phyloP scores from a whole-genome alignment of 345 rosid species.

The Citrus medica region DNA sequence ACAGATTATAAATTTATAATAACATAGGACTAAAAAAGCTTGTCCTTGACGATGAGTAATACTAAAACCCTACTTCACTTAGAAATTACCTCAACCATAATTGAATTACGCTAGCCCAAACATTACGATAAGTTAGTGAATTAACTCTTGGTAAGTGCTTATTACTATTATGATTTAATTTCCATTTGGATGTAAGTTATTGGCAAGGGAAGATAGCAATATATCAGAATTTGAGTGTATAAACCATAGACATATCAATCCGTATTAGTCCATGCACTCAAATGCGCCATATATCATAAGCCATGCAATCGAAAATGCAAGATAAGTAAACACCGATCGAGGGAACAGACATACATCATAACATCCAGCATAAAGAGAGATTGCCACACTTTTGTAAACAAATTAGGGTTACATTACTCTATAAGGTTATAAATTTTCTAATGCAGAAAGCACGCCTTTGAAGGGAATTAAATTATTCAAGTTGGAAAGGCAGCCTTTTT shows the following conservation, averaged over 20 bases:
- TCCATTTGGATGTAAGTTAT: too few relatives aligned
- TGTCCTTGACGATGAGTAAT: background rate
- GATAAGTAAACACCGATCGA: background rate
- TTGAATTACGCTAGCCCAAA: background rate
- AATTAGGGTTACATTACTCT: background rate
- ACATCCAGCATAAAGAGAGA: too few relatives aligned
- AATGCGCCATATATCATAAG: too few relatives aligned
- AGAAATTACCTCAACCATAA: background rate
- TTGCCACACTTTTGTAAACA: background rate
- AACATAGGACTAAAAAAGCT: conserved; percentile 3
- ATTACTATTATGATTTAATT: too few relatives aligned
- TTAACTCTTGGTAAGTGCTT: background rate
- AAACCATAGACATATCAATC: too few relatives aligned
- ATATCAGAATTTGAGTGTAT: too few relatives aligned
- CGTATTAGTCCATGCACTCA: too few relatives aligned
- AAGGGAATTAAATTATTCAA: background rate
- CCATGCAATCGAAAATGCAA: background rate
- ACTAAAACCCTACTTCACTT: background rate
- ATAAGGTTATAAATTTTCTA: background rate
- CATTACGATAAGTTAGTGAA: background rate
- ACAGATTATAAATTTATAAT: background rate
- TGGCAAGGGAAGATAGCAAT: too few relatives aligned
- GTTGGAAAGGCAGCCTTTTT: background rate
- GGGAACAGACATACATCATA: background rate
- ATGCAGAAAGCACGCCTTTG: background rate